Base-by-base conservation (phyloP, 2,329 filamentous ascomycete genomes). In the Didymella arachidicola region DNA sequence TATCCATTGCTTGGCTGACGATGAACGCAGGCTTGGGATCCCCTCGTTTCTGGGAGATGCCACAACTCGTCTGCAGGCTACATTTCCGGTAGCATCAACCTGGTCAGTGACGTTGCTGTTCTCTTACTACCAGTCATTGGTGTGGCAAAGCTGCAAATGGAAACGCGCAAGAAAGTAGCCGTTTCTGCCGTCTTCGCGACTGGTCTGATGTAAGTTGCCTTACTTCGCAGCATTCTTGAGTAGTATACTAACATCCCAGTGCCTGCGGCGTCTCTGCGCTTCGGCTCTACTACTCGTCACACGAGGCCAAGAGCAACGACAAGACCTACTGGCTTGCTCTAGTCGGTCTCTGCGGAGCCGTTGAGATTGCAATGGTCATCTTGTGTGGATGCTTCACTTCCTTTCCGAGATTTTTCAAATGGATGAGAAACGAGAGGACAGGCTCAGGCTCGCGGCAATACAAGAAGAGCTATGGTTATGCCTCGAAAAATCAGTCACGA, bases 21-120 rank as follows among this genome's bases (percentile, higher is more conserved):
- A 7, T 43, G 49, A n/a, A 48, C 48, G 14, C 65, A 70, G 47
- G 66, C 67, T 25, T 70, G 63, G 61, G 45, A 63, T 12, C 60
- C 65, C 0, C 51, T 55, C 4, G 27, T 57, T n/a, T 42, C 57
- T 0, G 69, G 67, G 7, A 59, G 61, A 26, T 72, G 70, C 43
- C 61, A 65, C 34, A 57, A 62, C 26, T 34, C 41, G 4, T 60
- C 47, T 10, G 54, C 61, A 29, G 18, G 51, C 36, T 29, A 27
- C 41, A 14, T 47, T 22, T 55, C 53, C 16, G 38, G 53, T 5
- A 18, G 29, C 8, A 42, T 49, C 36, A 55, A 55, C n/a, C 53
- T 55, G 0, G n/a, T 49, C 18, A 57, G 55, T 11, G 68, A 69
- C 36, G 18, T 71, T 19, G 38, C 63, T 3, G 64, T 69, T 16